Evolutionary conservation across 768 basidiomycete species (phyloP).

Genomic region (Butyriboletus loyo): DNA sequence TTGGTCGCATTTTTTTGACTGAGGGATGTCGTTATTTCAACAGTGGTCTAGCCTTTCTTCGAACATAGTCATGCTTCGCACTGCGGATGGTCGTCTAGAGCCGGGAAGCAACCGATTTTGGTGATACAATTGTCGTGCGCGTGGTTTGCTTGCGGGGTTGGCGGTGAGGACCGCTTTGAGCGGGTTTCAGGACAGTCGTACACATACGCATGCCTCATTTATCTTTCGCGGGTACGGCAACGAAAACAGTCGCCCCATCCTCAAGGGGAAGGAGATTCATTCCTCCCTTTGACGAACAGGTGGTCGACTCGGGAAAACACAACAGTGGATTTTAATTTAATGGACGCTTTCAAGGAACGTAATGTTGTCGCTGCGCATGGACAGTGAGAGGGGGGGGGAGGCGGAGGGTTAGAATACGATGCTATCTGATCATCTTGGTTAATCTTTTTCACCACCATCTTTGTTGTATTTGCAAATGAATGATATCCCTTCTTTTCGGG

Average conservation of each 20-base stretch:
- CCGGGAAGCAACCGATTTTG: not conserved
- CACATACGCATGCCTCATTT: not conserved
- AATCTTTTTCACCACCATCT: not conserved
- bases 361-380: not conserved
- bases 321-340: not conserved
- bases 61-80: not conserved
- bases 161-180: not conserved
- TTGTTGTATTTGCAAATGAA: not conserved
- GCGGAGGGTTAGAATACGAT: too few species aligned
- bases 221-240: not conserved
- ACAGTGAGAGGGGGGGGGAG: too few species aligned
- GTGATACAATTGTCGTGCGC: not conserved
- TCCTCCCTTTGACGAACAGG: not conserved
- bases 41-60: slow-evolving; percentile 1
- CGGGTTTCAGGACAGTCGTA: too few species aligned
- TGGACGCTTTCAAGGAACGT: not conserved
- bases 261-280: too few species aligned
- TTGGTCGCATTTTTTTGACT: not conserved
- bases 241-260: not conserved
- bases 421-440: too few species aligned
- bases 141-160: too few species aligned
- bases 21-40: not conserved
- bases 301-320: not conserved
- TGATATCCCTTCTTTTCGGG: not conserved
- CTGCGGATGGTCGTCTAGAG: not conserved